Conservation (phyloP, 768 basidiomycete genomes). For the Boletellus sp. region DNA sequence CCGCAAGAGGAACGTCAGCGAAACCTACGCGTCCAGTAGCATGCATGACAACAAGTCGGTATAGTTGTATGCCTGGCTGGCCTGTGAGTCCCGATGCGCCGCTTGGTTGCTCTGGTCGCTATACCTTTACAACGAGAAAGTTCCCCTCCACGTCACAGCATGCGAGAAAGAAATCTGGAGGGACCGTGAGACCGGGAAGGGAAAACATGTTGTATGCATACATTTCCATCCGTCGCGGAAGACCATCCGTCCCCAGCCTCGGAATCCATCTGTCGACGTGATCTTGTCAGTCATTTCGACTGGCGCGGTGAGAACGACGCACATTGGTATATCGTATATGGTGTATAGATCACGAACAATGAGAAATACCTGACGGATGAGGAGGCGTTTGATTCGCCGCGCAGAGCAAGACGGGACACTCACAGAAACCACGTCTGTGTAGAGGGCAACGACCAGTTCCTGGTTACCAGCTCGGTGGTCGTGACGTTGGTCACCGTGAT, state of each 20-base stretch:
- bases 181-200: constrained; percentile 4
- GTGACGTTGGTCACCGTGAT: constrained; percentile 88
- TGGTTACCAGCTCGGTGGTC: constrained; percentile 67
- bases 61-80: constrained; percentile 69
- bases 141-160: constrained; percentile 86
- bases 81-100: background rate
- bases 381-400: background rate
- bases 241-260: constrained; percentile 77
- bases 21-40: constrained; percentile 79
- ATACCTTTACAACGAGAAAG: constrained; percentile 75
- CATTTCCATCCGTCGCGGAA: constrained; percentile 84
- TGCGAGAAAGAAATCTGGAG: constrained; percentile 69
- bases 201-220: constrained; percentile 30
- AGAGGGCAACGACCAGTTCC: constrained; percentile 72
- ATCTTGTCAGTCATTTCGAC: background rate
- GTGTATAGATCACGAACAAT: constrained; percentile 72
- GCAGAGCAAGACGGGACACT: constrained; percentile 24
- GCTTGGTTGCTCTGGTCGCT: background rate
- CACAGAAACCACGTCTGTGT: constrained; percentile 85
- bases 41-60: constrained; percentile 86
- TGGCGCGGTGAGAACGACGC: constrained; percentile 21
- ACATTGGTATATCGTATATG: constrained; percentile 89
- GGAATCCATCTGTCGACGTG: constrained; percentile 61
- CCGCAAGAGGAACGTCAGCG: background rate
- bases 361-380: constrained; percentile 62